Evolutionary conservation across 202 grass and related monocot genomes (phyloP).

Genomic region (Hordeum pubiflorum): DNA sequence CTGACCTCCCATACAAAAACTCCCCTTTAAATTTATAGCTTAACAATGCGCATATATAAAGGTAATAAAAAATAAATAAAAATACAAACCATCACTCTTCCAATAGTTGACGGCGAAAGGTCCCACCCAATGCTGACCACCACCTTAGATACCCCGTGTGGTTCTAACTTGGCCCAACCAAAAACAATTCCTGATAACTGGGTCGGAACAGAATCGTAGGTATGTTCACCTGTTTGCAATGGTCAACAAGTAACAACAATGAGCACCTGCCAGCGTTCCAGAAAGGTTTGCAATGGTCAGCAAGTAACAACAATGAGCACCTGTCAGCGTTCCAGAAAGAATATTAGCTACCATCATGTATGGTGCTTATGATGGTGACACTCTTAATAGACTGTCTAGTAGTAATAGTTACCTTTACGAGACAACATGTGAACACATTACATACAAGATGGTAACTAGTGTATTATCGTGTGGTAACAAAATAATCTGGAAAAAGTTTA

Average conservation of each 20-base stretch:
- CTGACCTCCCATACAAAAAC: not conserved
- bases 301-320: not conserved
- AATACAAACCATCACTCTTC: conserved; percentile 49
- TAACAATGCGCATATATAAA: not conserved
- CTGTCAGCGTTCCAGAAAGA: not conserved
- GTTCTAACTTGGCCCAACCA: conserved; percentile 60
- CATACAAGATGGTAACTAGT: not conserved
- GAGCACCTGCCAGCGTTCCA: not conserved
- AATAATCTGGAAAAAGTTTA: not conserved
- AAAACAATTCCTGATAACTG: conserved; percentile 64
- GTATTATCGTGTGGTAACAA: not conserved
- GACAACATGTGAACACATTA: not conserved
- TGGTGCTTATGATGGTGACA: not conserved
- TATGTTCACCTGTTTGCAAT: conserved; percentile 32
- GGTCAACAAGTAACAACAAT: not conserved
- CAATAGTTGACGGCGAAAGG: conserved; percentile 20
- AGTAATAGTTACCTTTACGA: not conserved
- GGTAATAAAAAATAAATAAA: not conserved
- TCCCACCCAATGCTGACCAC: conserved; percentile 67
- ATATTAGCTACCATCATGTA: not conserved
- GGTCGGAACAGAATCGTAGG: conserved; percentile 50
- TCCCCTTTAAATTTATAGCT: not conserved
- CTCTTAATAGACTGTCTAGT: not conserved
- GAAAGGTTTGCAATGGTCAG: not conserved
- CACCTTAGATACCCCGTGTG: conserved; percentile 31